Conservation (phyloP, 805 yeast species). For the Dipodascus albidus region DNA sequence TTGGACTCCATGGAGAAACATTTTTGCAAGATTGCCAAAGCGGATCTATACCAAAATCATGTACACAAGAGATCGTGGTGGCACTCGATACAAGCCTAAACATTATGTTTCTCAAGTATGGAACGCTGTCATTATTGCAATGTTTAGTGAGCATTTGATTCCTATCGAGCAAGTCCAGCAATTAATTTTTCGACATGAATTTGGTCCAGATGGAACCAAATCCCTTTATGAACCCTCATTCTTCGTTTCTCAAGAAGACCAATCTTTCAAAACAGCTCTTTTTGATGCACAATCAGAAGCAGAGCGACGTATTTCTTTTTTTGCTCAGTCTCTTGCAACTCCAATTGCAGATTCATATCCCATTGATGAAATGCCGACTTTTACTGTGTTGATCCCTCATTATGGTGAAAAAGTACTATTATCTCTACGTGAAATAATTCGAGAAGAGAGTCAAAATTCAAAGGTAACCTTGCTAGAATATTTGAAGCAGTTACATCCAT, state of each 20-base stretch:
- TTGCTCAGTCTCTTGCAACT: slow-evolving; percentile 81
- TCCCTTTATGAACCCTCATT: slow-evolving; percentile 60
- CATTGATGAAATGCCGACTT: slow-evolving; percentile 61
- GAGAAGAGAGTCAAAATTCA: slow-evolving; percentile 48
- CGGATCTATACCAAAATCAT: slow-evolving; percentile 63
- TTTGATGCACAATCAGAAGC: slow-evolving; percentile 65
- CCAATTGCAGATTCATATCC: slow-evolving; percentile 70
- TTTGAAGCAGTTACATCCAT: slow-evolving; percentile 55
- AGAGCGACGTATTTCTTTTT: slow-evolving; percentile 70
- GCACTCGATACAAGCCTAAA: slow-evolving; percentile 37
- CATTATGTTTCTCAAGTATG: slow-evolving; percentile 57
- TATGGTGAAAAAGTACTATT: slow-evolving; percentile 73
- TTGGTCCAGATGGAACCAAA: slow-evolving; percentile 28
- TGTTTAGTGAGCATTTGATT: slow-evolving; percentile 71
- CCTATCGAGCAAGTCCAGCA: slow-evolving; percentile 63
- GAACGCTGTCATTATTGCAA: slow-evolving; percentile 74
- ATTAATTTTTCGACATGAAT: slow-evolving; percentile 41
- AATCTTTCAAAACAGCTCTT: slow-evolving; percentile 39
- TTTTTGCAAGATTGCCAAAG: slow-evolving; percentile 64
- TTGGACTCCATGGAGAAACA: slow-evolving; percentile 84
- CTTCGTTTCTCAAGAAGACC: slow-evolving; percentile 76
- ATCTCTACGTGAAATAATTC: slow-evolving; percentile 66
- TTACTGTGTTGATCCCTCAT: slow-evolving; percentile 79
- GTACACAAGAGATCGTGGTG: slow-evolving; percentile 36
- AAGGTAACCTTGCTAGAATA: slow-evolving; percentile 70